Base-by-base conservation (phyloP, 2,329 filamentous ascomycete species). In the Botrytis paeoniae region DNA sequence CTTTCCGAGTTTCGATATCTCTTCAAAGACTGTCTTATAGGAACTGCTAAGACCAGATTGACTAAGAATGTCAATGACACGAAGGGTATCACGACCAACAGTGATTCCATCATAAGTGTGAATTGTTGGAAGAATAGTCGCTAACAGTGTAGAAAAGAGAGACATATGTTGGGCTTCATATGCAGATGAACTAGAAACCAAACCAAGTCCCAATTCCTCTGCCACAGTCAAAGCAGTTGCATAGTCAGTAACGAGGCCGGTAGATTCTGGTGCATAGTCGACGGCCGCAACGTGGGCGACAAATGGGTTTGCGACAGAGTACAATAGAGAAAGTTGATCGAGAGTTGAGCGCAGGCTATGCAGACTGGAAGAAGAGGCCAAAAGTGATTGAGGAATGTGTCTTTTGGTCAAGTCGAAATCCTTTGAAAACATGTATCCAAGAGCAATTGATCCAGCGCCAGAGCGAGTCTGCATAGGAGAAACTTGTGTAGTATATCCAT, bases 111-210 rank as follows among this genome's bases (percentile, higher is more conserved):
- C 94, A 80, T 96, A 97, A 77, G 94, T 89, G 82, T 97, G 94
- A 41, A 97, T 86, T 0, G 92, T 93, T n/a, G 94, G 94, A 41
- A 95, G 82, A 22, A 96, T 84, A 63, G 89, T 90, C 32, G 94
- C 92, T 75, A 97, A 85, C 37, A 97, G 84, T 5, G 94, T 97
- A 1, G 94, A 89, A 78, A 97, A 91, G n/a, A 97, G 84, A 12
- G 94, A 89, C 92, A 97, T 97, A 84, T 99, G 96, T 86, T 99
- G 96, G 66, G 92, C 88, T 85, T 99, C 96, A 78, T 97, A 95
- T 43, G 93, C 90, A 43, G 94, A 97, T 70, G 90, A 89, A 81
- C 94, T 97, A 76, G 93, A 89, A 64, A 99, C 89, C 60, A 99
- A 87, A 64, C 91, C 95, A 41, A 98, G 86, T 25, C 96, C 95